Conservation (phyloP, 768 basidiomycete species). For the Mycena galericulata region DNA sequence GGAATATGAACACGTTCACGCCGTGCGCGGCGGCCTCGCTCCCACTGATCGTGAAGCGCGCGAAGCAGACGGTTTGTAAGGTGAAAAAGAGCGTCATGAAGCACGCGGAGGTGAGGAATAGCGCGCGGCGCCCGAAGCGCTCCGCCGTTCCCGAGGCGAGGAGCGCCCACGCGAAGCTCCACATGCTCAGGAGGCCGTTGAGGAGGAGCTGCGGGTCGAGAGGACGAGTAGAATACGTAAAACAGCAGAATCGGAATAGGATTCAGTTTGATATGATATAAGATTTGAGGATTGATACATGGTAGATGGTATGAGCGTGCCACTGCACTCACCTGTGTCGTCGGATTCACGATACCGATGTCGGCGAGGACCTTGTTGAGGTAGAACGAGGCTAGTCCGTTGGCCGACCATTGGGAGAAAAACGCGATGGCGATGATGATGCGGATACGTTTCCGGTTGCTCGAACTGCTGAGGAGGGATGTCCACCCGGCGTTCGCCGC, state of each 20-base stretch:
- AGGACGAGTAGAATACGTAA: no score
- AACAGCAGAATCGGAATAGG: no score
- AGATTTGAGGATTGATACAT: no score
- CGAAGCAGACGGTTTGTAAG: slow-evolving; percentile 60
- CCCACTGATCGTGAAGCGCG: slow-evolving; percentile 49
- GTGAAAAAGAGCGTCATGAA: slow-evolving; percentile 60
- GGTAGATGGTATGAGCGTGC: slow-evolving; percentile 36
- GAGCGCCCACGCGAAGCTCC: slow-evolving; percentile 66
- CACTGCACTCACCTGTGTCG: slow-evolving; percentile 68
- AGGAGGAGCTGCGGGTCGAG: no score
- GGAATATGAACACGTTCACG: slow-evolving; percentile 69
- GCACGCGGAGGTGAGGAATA: slow-evolving; percentile 56
- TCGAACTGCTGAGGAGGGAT: slow-evolving; percentile 70
- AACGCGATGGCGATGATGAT: slow-evolving; percentile 60
- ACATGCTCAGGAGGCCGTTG: slow-evolving; percentile 53
- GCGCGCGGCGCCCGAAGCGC: slow-evolving; percentile 60
- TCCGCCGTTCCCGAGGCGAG: slow-evolving; percentile 65
- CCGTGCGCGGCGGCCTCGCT: slow-evolving; percentile 53
- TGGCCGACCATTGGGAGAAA: slow-evolving; percentile 90
- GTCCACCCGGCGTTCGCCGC: slow-evolving; percentile 74
- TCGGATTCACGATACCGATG: slow-evolving; percentile 72
- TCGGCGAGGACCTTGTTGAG: slow-evolving; percentile 76
- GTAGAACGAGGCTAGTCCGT: slow-evolving; percentile 88
- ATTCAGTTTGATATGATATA: no score
- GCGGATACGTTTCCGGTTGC: slow-evolving; percentile 77